These are phyloP conservation scores for Colletotrichum incanum DNA, from an alignment of 2,329 filamentous ascomycete species.

Conservation along the genomic window DNA sequence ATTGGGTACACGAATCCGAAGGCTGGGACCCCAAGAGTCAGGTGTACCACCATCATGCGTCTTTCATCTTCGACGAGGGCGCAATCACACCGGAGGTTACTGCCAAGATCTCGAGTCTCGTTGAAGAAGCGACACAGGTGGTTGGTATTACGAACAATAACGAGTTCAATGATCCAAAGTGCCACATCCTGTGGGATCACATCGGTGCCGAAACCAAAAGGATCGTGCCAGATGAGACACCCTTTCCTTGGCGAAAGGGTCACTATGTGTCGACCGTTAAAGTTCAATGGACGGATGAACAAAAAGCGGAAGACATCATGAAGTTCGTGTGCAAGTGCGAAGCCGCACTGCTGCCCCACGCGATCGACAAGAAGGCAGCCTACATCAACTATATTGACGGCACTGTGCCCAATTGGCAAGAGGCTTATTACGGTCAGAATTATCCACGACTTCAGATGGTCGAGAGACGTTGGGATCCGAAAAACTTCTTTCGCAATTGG, in stretches of 20 bases:
- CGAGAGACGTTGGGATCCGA: background rate
- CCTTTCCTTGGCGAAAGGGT: background rate
- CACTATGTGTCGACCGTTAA: background rate
- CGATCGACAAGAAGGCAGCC: background rate
- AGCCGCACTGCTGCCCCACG: background rate
- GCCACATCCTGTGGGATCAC: background rate
- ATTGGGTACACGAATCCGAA: background rate
- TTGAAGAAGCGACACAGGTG: background rate
- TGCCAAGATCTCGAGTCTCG: background rate
- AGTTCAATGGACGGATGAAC: background rate
- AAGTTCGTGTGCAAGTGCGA: background rate
- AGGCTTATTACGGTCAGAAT: background rate
- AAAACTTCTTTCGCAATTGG: background rate
- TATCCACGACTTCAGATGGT: background rate
- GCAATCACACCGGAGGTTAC: background rate
- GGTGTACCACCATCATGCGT: background rate
- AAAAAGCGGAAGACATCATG: background rate
- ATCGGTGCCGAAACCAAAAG: background rate
- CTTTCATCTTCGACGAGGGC: background rate
- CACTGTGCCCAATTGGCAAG: background rate
- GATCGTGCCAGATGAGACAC: background rate
- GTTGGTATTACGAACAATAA: background rate
- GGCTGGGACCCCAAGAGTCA: slow-evolving; percentile 3
- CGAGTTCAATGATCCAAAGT: background rate
- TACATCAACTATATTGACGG: background rate